A percentile compares a stretch with the other conserved stretches of the same genome.
These are phyloP conservation scores for Gossypium longicalyx DNA, from an alignment of 345 rosid genomes.

Conservation along the genomic window DNA sequence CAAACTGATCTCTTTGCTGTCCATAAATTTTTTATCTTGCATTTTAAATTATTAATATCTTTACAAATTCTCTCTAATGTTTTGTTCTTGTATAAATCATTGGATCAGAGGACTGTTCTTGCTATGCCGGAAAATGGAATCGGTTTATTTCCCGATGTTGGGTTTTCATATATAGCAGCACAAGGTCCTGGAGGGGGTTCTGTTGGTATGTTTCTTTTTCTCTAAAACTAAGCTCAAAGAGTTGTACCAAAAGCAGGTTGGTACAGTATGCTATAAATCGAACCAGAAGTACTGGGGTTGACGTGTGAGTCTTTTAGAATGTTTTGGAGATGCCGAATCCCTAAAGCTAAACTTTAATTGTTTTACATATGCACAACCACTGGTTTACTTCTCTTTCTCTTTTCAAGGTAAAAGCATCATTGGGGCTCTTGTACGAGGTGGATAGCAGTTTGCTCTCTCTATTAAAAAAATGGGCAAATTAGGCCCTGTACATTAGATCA, in stretches of 20 bases:
- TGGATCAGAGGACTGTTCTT: constrained; percentile 59
- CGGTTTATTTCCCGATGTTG: constrained; percentile 96
- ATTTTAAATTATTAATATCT: neutral
- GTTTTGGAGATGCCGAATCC: neutral
- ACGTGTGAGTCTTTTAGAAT: neutral
- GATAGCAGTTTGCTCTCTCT: too few relatives aligned
- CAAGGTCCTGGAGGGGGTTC: constrained; percentile 90
- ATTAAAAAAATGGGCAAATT: too few relatives aligned
- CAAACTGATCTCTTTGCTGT: neutral
- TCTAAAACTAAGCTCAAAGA: constrained; percentile 5
- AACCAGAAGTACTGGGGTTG: constrained; percentile 1
- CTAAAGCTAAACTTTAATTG: neutral
- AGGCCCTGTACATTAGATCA: too few relatives aligned
- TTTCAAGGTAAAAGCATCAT: neutral
- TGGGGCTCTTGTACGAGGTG: too few relatives aligned
- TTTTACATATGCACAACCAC: neutral
- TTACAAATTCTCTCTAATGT: constrained; percentile 7
- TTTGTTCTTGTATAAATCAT: constrained; percentile 13
- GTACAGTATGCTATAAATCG: neutral
- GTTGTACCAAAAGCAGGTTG: neutral
- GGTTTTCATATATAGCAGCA: constrained; percentile 88
- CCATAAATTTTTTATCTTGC: neutral
- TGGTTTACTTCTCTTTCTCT: neutral
- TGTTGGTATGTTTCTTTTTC: constrained; percentile 50
- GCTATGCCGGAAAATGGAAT: constrained; percentile 99